These are phyloP conservation scores for Thalassiosira delicatula DNA, from an alignment of 352 stramenopile species.

Conservation along the genomic window DNA sequence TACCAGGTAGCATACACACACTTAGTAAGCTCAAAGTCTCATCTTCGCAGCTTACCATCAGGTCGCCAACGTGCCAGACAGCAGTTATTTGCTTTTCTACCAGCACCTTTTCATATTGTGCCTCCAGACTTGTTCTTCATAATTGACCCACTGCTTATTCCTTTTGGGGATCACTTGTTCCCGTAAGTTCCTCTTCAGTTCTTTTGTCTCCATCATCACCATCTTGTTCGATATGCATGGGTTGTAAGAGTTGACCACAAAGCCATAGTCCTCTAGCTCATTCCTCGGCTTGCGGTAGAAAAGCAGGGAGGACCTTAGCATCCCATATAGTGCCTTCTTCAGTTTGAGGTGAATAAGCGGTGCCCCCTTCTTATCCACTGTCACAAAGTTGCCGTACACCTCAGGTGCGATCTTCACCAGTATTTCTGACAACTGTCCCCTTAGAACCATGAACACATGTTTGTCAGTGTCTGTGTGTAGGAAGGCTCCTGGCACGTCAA, in stretches of 20 bases:
- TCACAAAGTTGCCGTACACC: conserved; percentile 35
- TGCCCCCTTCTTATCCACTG: conserved; percentile 2
- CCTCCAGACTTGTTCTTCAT: neutral
- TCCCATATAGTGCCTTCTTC: conserved; percentile 18
- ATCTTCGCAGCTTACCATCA: conserved; percentile 46
- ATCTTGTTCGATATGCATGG: conserved; percentile 54
- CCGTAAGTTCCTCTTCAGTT: neutral
- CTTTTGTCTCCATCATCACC: neutral
- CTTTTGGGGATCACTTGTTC: neutral
- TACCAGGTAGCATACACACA: conserved; percentile 6
- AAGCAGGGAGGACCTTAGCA: conserved; percentile 25
- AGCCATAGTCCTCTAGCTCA: conserved; percentile 34
- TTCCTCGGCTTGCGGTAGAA: conserved; percentile 51
- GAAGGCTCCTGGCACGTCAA: conserved; percentile 42
- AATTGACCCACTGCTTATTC: neutral
- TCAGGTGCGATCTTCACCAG: conserved; percentile 29
- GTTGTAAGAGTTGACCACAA: conserved; percentile 61
- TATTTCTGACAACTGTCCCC: conserved; percentile 9
- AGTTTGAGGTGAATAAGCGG: conserved; percentile 4
- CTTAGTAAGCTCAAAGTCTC: conserved; percentile 15
- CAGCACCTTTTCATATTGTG: neutral
- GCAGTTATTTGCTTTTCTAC: conserved; percentile 21
- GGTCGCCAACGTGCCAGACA: conserved; percentile 61
- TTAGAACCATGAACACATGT: conserved; percentile 7
- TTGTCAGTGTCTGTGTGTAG: conserved; percentile 28